Evolutionary conservation across 495 filamentous ascomycete species (phyloP).

Genomic region (Penicillium lagena): DNA sequence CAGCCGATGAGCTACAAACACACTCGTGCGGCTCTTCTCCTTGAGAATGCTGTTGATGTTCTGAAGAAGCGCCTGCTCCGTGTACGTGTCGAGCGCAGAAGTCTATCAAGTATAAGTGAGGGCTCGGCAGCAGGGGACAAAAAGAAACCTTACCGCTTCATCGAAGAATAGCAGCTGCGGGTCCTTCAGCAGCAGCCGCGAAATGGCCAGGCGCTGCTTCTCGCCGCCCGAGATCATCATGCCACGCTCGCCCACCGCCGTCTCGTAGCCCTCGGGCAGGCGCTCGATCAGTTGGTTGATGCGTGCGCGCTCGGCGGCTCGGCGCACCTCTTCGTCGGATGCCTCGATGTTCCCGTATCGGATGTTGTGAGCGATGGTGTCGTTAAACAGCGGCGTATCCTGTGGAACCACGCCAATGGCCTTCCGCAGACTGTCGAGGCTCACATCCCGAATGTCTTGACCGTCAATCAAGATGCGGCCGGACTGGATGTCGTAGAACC

Average conservation of each 20-base stretch:
- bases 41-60: slow-evolving; percentile 93
- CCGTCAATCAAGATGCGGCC: slow-evolving; percentile 89
- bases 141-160: slow-evolving; percentile 60
- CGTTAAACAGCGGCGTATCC: slow-evolving; percentile 95
- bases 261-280: slow-evolving; percentile 82
- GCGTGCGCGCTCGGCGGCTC: slow-evolving; percentile 71
- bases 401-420: slow-evolving; percentile 95
- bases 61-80: slow-evolving; percentile 81
- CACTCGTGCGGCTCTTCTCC: slow-evolving; percentile 82
- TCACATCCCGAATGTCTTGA: slow-evolving; percentile 83
- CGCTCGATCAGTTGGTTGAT: slow-evolving; percentile 75
- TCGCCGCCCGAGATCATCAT: slow-evolving; percentile 99
- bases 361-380: slow-evolving; percentile 92
- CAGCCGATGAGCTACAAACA: slow-evolving; percentile 89
- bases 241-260: slow-evolving; percentile 89
- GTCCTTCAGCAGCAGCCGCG: slow-evolving; percentile 82
- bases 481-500: slow-evolving; percentile 85
- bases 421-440: slow-evolving; percentile 72
- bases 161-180: slow-evolving; percentile 94
- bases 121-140: background rate
- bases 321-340: slow-evolving; percentile 60
- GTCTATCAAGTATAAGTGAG: slow-evolving; percentile 42
- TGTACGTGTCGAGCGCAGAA: slow-evolving; percentile 91
- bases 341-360: slow-evolving; percentile 86
- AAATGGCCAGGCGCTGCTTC: slow-evolving; percentile 89